Conservation (phyloP, 768 basidiomycete species). For the Leucocoprinus leucothites region DNA sequence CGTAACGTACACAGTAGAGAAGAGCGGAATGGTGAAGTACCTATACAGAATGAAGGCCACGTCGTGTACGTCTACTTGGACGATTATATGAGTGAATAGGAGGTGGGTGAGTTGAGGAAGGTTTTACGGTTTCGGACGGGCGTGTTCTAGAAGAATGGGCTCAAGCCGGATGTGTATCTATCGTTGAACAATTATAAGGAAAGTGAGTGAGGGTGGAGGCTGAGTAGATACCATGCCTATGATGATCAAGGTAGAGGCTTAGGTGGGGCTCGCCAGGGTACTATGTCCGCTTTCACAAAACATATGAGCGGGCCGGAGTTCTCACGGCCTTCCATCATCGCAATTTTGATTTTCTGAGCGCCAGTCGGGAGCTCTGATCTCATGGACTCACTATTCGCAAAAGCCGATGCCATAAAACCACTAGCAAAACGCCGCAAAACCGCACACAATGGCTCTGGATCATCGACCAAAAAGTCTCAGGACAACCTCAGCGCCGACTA, state of each 20-base stretch:
- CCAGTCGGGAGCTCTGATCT: neutral
- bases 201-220: slow-evolving; percentile 32
- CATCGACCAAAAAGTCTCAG: neutral
- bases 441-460: neutral
- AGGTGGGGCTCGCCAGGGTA: neutral
- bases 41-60: slow-evolving; percentile 23
- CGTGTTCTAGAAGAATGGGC: slow-evolving; percentile 28
- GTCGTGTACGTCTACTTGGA: slow-evolving; percentile 33
- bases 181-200: slow-evolving; percentile 33
- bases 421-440: slow-evolving; percentile 32
- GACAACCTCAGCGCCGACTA: neutral
- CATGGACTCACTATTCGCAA: slow-evolving; percentile 76
- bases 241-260: slow-evolving; percentile 1
- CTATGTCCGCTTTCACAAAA: neutral
- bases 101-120: slow-evolving; percentile 29
- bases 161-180: slow-evolving; percentile 39
- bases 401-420: slow-evolving; percentile 57
- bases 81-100: slow-evolving; percentile 21
- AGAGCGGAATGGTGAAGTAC: neutral
- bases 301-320: no score
- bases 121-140: slow-evolving; percentile 27
- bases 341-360: no score
- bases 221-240: slow-evolving; percentile 25
- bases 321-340: no score
- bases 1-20: no score